Evolutionary conservation across 2,329 filamentous ascomycete species (phyloP), one percentile per base, ranked within the genome.

Genomic region (Stachybotrys chartarum): DNA sequence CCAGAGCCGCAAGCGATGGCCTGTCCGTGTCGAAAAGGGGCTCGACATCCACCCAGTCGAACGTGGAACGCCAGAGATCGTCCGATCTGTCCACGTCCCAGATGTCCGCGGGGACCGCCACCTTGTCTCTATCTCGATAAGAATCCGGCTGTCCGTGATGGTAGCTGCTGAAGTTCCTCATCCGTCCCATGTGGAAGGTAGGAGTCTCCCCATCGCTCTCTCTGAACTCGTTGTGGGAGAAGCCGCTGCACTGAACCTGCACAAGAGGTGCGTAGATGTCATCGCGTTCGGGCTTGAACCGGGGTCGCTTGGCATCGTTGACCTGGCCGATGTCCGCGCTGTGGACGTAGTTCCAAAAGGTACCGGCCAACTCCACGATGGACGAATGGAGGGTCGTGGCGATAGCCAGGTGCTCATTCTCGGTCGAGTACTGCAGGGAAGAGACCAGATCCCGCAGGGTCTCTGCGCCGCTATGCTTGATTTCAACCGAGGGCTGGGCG

Each of bases 301-400:
- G n/a, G 1, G 50, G 50, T 2, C 50, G 31, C 35, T 44, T 42
- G 4, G 35, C 31, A 5, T 44, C 7, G 32, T 52, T 52, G 18
- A 52, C 32, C 30, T 44, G 24, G 50, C 17, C 16, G 4, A 16
- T 11, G 16, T 52, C 35, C 24, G 11, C 30, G 11, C 10, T 47
- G 32, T 52, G 31, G n/a, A 52, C 8, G 32, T 18, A 52, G 35
- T 42, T 52, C 50, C 50, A 52, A n/a, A 44, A 52, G n/a, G 50
- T 8, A 1, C 50, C 50, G n/a, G 17, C 50, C 35, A 52, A 16
- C 32, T 52, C 50, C 11, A 52, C 50, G 31, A 52, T 32, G 24
- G 50, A 42, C n/a, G 50, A 52, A 8, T 52, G 50, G 16, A 52
- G 35, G 6, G 50, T 52, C 8, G 50, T 52, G 16, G 50, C 31